Percentiles rank a stretch among this genome's conserved stretches.
phyloP scores from a whole-genome alignment of 768 basidiomycete species.

The Cystobasidium onofrii region DNA sequence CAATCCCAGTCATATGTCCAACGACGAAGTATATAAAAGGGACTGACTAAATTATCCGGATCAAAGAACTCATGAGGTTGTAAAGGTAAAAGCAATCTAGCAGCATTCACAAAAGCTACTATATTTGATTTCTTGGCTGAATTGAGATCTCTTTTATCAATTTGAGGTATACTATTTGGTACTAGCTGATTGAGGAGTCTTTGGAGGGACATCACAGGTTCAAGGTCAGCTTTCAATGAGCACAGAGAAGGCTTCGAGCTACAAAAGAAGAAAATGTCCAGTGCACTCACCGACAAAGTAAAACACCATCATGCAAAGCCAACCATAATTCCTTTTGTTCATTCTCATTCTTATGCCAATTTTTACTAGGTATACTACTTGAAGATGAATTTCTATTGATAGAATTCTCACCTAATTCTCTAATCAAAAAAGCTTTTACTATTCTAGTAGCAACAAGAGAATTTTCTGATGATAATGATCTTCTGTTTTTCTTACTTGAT shows the following conservation, averaged over 20 bases:
- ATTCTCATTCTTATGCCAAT: constrained; percentile 17
- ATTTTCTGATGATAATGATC: constrained; percentile 8
- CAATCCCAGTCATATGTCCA: no score
- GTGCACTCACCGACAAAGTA: constrained; percentile 27
- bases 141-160: constrained; percentile 7
- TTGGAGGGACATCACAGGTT: background rate
- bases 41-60: constrained; percentile 12
- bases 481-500: background rate
- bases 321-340: constrained; percentile 26
- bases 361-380: background rate
- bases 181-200: constrained; percentile 28
- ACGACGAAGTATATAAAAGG: no score
- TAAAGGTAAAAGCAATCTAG: background rate
- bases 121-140: constrained; percentile 19
- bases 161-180: constrained; percentile 12
- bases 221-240: no score
- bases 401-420: constrained; percentile 30
- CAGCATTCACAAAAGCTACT: constrained; percentile 8
- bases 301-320: constrained; percentile 28
- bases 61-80: constrained; percentile 31
- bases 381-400: background rate
- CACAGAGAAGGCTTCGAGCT: no score
- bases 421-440: background rate
- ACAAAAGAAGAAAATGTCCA: background rate
- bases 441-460: constrained; percentile 11